Evolutionary conservation across 306 rosid genomes (phyloP).

Genomic region (Rubus idaeus): DNA sequence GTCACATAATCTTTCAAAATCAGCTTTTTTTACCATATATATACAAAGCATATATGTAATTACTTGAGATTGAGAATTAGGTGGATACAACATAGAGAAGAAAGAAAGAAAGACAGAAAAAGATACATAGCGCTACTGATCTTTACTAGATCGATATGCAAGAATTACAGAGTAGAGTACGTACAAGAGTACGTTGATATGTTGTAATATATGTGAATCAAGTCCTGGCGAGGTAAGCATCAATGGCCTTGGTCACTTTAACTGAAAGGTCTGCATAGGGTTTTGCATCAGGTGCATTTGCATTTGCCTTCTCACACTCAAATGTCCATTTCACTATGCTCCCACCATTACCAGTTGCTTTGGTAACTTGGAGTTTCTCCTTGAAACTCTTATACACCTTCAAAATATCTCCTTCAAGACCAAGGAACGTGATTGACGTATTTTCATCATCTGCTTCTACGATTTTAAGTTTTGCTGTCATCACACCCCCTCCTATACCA

Average conservation of each 20-base stretch:
- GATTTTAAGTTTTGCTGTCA: constrained; percentile 10
- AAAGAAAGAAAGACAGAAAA: too few relatives aligned
- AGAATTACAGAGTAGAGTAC: too few relatives aligned
- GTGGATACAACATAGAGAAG: too few relatives aligned
- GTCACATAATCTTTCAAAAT: too few relatives aligned
- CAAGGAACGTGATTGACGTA: not conserved
- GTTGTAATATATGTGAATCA: not conserved
- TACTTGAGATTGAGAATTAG: too few relatives aligned
- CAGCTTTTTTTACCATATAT: too few relatives aligned
- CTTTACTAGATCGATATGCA: too few relatives aligned
- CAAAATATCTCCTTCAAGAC: constrained; percentile 17
- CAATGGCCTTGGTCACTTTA: not conserved
- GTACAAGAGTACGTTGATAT: too few relatives aligned
- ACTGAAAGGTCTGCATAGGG: not conserved
- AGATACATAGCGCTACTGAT: too few relatives aligned
- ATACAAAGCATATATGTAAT: too few relatives aligned
- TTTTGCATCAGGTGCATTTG: not conserved
- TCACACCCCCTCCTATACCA: constrained; percentile 14
- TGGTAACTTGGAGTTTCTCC: not conserved
- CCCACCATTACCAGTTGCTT: not conserved
- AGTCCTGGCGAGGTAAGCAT: not conserved
- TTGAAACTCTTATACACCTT: constrained; percentile 12
- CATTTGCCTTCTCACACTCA: not conserved
- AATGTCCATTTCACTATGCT: not conserved
- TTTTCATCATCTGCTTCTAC: constrained; percentile 8